Conservation (phyloP, 106 monocot species). For the Agapanthus africanus region DNA sequence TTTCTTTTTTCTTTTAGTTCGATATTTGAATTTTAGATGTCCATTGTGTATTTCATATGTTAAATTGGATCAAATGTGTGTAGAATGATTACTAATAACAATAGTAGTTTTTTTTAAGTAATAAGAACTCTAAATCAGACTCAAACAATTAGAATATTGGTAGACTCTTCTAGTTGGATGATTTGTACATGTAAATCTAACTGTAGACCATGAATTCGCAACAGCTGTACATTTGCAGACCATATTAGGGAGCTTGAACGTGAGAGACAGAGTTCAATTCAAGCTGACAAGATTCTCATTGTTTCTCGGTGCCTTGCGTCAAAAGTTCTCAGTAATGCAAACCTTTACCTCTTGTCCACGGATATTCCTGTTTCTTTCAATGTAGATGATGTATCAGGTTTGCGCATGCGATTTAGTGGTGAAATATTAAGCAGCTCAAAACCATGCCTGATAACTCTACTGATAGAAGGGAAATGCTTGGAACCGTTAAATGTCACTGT, state of each 20-base stretch:
- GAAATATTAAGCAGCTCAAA: slow-evolving; percentile 72
- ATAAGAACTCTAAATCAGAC: no score
- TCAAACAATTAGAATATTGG: no score
- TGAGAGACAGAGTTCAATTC: slow-evolving; percentile 14
- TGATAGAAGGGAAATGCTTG: slow-evolving; percentile 49
- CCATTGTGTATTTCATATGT: no score
- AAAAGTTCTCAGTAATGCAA: slow-evolving; percentile 71
- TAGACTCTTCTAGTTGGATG: no score
- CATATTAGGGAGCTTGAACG: slow-evolving; percentile 40
- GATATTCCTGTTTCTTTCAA: slow-evolving; percentile 70
- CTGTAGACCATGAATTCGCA: slow-evolving; percentile 9
- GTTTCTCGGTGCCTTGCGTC: slow-evolving; percentile 55
- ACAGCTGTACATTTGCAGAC: slow-evolving; percentile 58
- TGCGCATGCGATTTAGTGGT: slow-evolving; percentile 67
- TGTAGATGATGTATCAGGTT: slow-evolving; percentile 59
- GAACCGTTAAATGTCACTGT: slow-evolving; percentile 54
- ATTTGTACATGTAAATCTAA: no score
- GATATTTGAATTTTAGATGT: no score
- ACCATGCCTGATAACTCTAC: slow-evolving; percentile 63
- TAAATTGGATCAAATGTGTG: no score
- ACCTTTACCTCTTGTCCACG: slow-evolving; percentile 60
- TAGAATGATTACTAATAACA: no score
- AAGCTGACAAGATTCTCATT: slow-evolving; percentile 47
- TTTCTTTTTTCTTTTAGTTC: no score
- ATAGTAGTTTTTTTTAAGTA: no score